These are phyloP conservation scores for Azolla pinnata DNA, from an alignment of 75 land plant species.

Conservation along the genomic window DNA sequence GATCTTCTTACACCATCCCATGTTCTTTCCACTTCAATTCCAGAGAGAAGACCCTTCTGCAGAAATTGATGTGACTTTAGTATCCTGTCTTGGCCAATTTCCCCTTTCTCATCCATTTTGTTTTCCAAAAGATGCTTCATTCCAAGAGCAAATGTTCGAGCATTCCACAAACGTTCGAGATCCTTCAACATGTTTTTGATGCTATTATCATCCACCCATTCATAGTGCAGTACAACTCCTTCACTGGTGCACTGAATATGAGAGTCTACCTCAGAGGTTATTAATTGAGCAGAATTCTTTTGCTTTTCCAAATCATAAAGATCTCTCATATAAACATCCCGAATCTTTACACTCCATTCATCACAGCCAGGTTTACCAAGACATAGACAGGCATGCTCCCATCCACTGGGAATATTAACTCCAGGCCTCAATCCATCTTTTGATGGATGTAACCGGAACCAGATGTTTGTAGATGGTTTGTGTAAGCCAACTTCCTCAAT, in stretches of 20 bases:
- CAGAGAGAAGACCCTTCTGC: constrained; percentile 15
- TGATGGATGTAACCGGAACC: constrained; percentile 72
- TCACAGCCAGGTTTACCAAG: constrained; percentile 89
- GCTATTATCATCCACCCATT: constrained; percentile 70
- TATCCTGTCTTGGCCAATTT: constrained; percentile 25
- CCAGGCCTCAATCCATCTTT: constrained; percentile 16
- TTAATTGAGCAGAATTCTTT: constrained; percentile 54
- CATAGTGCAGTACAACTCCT: constrained; percentile 70
- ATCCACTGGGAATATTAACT: constrained; percentile 29
- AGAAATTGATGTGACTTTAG: constrained; percentile 16
- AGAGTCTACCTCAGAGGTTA: constrained; percentile 80
- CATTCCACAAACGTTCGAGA: constrained; percentile 73
- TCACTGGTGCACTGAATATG: constrained; percentile 76
- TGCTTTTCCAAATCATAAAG: constrained; percentile 91
- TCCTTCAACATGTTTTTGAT: constrained; percentile 73
- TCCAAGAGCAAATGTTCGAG: constrained; percentile 78
- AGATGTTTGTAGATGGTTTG: constrained; percentile 53
- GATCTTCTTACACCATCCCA: constrained; percentile 65
- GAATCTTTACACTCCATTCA: constrained; percentile 81
- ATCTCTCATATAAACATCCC: constrained; percentile 65
- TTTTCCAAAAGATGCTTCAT: constrained; percentile 72
- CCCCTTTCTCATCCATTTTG: constrained; percentile 50
- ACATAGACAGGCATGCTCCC: constrained; percentile 78
- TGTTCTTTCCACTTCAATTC: constrained; percentile 42
- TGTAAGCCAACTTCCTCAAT: constrained; percentile 71